Evolutionary conservation across 2,329 filamentous ascomycete species (phyloP), one percentile per base, ranked within the genome.

Genomic region (Aspergillus eucalypticola): DNA sequence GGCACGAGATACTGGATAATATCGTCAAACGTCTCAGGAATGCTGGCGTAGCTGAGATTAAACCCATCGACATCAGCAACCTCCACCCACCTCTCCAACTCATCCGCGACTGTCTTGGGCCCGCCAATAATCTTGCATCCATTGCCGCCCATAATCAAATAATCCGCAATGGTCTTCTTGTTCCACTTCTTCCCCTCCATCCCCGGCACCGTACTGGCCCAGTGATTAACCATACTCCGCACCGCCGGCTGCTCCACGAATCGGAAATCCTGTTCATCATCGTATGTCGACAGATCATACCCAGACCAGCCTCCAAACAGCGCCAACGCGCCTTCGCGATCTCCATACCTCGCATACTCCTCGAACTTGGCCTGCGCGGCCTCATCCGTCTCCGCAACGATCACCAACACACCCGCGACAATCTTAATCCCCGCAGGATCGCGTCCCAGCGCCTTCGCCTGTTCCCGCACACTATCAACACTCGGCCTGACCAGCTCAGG

Each of bases 271-370:
- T 80, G 75, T 27, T 81, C 78, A 46, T 81, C 79, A 0, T 70
- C 68, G 54, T 76, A 80, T 0, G 69, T 70, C 2, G 74, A 75
- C 1, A 82, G 68, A 64, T 82, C 79, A 5, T 77, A 78, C 0
- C 79, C 79, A 1, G 76, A 76, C 79, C 79, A 82, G 0, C 79
- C 80, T 2, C 80, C 79, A 59, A 82, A 81, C 0, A 82, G 66
- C 3, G 78, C 75, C 17, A 79, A 72, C 0, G 78, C 76, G 0
- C 79, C 79, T 59, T 82, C 79, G 0, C 72, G 69, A 57, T 81
- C 79, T 2, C 75, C 79, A 50, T 80, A 81, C n/a, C 71, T 67
- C 27, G 77, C 68, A 21, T 79, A 64, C 29, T 79, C 72, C 8
- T 78, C 70, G 29, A 78, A 78, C 61, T 81, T 81, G 7, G 72